phyloP scores from a whole-genome alignment of 1,139 yeast species.

The Diutina scorzettiae region DNA sequence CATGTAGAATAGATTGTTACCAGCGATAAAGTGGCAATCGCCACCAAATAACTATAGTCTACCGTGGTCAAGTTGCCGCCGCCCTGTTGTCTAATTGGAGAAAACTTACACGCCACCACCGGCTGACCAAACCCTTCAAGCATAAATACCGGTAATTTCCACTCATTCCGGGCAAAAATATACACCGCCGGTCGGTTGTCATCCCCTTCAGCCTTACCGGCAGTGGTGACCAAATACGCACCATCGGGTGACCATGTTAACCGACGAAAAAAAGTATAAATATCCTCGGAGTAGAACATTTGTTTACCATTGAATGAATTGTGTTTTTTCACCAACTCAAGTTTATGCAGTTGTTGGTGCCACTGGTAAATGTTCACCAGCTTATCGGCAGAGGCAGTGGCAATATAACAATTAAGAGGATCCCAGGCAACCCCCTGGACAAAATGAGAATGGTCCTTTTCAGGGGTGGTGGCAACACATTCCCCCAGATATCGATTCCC shows the following conservation, averaged over 20 bases:
- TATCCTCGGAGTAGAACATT: slow-evolving; percentile 68
- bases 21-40: slow-evolving; percentile 89
- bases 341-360: background rate
- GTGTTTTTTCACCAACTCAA: slow-evolving; percentile 1
- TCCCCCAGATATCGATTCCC: slow-evolving; percentile 25
- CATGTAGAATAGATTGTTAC: slow-evolving; percentile 76
- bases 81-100: slow-evolving; percentile 38
- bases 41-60: slow-evolving; percentile 75
- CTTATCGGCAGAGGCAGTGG: slow-evolving; percentile 87
- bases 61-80: slow-evolving; percentile 27
- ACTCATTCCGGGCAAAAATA: slow-evolving; percentile 1
- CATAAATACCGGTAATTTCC: slow-evolving; percentile 57
- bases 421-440: slow-evolving; percentile 98
- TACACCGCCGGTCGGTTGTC: slow-evolving; percentile 2
- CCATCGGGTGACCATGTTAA: slow-evolving; percentile 88
- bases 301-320: slow-evolving; percentile 11
- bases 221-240: slow-evolving; percentile 58
- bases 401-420: slow-evolving; percentile 62
- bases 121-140: slow-evolving; percentile 76
- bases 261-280: slow-evolving; percentile 83
- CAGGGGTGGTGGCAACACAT: slow-evolving; percentile 45
- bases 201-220: slow-evolving; percentile 1
- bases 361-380: slow-evolving; percentile 50
- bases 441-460: slow-evolving; percentile 62
- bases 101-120: slow-evolving; percentile 70